Percentiles rank a stretch among this genome's conserved stretches.
phyloP scores from a whole-genome alignment of 1,284 basidiomycete species.

The Abortiporus biennis region DNA sequence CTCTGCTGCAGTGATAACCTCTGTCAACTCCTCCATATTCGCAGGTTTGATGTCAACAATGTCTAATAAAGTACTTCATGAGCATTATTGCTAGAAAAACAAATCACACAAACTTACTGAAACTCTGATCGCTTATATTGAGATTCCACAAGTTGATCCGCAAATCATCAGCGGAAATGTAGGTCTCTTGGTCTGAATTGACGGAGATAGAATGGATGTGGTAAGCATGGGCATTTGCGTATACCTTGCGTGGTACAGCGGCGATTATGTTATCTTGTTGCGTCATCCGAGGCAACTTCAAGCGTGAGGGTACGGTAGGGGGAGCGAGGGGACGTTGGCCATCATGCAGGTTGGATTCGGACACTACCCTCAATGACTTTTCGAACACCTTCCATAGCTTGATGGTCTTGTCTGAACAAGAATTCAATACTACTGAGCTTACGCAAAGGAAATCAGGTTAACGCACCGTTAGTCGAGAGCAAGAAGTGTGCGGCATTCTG shows the following conservation, averaged over 20 bases:
- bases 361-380: slow-evolving; percentile 93
- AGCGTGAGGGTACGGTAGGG: slow-evolving; percentile 48
- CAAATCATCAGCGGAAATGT: slow-evolving; percentile 97
- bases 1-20: slow-evolving; percentile 99
- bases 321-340: slow-evolving; percentile 63
- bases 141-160: slow-evolving; percentile 98
- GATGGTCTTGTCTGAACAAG: slow-evolving; percentile 90
- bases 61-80: slow-evolving; percentile 47
- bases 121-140: slow-evolving; percentile 97
- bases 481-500: slow-evolving; percentile 98
- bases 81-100: background rate
- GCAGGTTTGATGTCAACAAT: slow-evolving; percentile 99
- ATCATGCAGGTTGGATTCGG: slow-evolving; percentile 93
- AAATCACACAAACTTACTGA: slow-evolving; percentile 68
- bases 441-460: slow-evolving; percentile 2
- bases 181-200: slow-evolving; percentile 99
- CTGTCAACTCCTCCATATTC: slow-evolving; percentile 99
- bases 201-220: slow-evolving; percentile 99
- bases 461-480: slow-evolving; percentile 90
- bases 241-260: slow-evolving; percentile 97
- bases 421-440: background rate
- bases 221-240: slow-evolving; percentile 98
- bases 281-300: slow-evolving; percentile 85
- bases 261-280: slow-evolving; percentile 98
- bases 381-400: slow-evolving; percentile 99